Evolutionary conservation across 352 stramenopile species (phyloP), one percentile per base, ranked within the genome.

Genomic region (Aphanomyces invadans): DNA sequence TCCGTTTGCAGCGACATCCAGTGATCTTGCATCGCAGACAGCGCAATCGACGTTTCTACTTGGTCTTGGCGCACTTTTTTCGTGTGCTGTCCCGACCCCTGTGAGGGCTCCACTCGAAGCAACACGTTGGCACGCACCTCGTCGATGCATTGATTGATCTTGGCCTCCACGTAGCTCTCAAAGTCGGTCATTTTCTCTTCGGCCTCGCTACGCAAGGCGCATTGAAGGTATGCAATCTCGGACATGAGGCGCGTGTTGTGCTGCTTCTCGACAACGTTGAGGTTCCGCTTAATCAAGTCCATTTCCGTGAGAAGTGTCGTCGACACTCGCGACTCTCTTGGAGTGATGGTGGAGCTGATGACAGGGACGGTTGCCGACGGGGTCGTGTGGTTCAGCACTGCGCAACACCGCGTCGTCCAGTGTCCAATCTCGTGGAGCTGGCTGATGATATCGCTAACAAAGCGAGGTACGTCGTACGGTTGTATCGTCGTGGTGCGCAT

Each of bases 121-220:
- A 48, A 23, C 1, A 63, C 26, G 49, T 25, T 51, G 31, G 5
- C 21, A 7, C 29, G n/a, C 45, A 67, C 60, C 60, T 67, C 60
- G n/a, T 57, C 28, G 25, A 67, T 28, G 49, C 39, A 59, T 42
- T 67, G 60, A 19, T 33, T 39, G 28, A 67, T 39, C 12, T 48
- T 44, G 3, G 45, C 33, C 23, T 67, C 60, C 11, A 67, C 60
- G 33, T 45, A 67, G 15, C 26, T 39, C 32, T 67, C 60, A 23
- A 67, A 67, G n/a, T 49, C 60, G 4, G 49, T 56, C 31, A 67
- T 48, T 67, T 67, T 67, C 32, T 67, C 60, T 12, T 67, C 60
- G 1, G 60, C 60, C 54, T 67, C 60, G 17, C 39, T 49, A 10
- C 60, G 42, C 23, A 67, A 33, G 19, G 60, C 60, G 32, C 60